Evolutionary conservation across 768 basidiomycete species (phyloP), one percentile per base, ranked within the genome.

Genomic region (Mycena chlorophos): DNA sequence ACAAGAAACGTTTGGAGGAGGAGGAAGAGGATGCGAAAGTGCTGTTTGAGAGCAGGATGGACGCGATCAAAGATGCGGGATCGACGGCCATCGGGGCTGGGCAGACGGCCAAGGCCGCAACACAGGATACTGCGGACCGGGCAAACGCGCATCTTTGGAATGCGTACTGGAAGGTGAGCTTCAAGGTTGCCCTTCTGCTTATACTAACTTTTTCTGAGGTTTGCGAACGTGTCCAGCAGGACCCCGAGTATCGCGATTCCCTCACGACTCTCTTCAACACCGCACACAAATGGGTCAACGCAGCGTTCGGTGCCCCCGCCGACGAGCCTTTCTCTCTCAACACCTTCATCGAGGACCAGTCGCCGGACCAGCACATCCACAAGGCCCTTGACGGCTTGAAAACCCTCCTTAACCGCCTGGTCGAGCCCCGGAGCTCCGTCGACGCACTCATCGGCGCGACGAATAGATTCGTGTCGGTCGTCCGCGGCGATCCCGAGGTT

Each of bases 41-140:
- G 10, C 72, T 76, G 25, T 90, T 86, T 66, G 84, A 87, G 68
- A 79, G 80, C 56, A 75, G 82, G 0, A 85, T 89, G 81, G 88
- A 88, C 22, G 77, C 77, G 0, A 72, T 81, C 12, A 89, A 86
- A 67, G 75, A 70, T 5, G 75, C 71, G 0, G 88, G 88, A 14
- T 79, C 78, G 0, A 73, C 70, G 26, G 78, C 75, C 4, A 89
- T 89, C 28, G 84, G 80, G 2, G 73, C 71, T 0, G 70, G 72
- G 3, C 82, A 86, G 62, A 68, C 68, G 1, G 73, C 75, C 2
- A 69, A 74, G 2, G 68, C 61, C 0, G 71, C 75, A 3, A 68
- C 73, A 0, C 67, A 83, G 59, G 80, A 86, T 20, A 67, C 73
- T 42, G 66, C 72, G 0, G 72, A 78, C 10, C 72, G 73, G 42